phyloP scores from a whole-genome alignment of 1,284 basidiomycete species.

The Sporisorium graminicola region DNA sequence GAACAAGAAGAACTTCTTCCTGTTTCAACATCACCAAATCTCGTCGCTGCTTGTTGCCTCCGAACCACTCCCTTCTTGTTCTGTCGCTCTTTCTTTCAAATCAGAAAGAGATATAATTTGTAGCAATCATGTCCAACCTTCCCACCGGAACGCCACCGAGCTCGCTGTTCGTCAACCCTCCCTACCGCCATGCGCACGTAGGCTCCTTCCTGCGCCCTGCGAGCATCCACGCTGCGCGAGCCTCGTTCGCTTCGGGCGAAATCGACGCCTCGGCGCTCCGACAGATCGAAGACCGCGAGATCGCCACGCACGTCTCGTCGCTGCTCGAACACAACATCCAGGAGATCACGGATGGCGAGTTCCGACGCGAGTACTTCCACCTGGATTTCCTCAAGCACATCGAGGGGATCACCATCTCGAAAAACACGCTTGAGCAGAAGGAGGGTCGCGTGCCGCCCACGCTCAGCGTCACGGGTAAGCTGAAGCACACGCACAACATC shows the following conservation, averaged over 20 bases:
- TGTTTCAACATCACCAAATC: too few species aligned
- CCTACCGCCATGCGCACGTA: conserved; percentile 51
- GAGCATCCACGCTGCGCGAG: conserved; percentile 73
- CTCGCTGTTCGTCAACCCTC: conserved; percentile 34
- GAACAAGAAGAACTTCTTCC: too few species aligned
- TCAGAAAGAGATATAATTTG: too few species aligned
- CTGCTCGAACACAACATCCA: conserved; percentile 74
- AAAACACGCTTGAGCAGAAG: conserved; percentile 59
- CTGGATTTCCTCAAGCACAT: conserved; percentile 59
- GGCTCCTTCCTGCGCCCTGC: conserved; percentile 74
- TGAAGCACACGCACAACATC: conserved; percentile 56
- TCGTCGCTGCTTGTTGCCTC: too few species aligned
- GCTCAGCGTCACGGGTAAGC: conserved; percentile 66
- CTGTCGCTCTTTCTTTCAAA: too few species aligned
- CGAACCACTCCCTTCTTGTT: background rate
- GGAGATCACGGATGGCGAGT: conserved; percentile 77
- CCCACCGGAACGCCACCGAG: conserved; percentile 29
- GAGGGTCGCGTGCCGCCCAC: conserved; percentile 65
- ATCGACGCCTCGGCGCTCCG: conserved; percentile 72
- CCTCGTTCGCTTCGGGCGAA: conserved; percentile 71
- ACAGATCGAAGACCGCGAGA: conserved; percentile 74
- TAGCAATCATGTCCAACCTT: conserved; percentile 27
- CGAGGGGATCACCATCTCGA: conserved; percentile 49
- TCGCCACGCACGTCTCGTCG: conserved; percentile 74
- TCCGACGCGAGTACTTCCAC: conserved; percentile 61